These are phyloP conservation scores for Verticillium tricorpus DNA, from an alignment of 2,329 filamentous ascomycete genomes.

Conservation along the genomic window DNA sequence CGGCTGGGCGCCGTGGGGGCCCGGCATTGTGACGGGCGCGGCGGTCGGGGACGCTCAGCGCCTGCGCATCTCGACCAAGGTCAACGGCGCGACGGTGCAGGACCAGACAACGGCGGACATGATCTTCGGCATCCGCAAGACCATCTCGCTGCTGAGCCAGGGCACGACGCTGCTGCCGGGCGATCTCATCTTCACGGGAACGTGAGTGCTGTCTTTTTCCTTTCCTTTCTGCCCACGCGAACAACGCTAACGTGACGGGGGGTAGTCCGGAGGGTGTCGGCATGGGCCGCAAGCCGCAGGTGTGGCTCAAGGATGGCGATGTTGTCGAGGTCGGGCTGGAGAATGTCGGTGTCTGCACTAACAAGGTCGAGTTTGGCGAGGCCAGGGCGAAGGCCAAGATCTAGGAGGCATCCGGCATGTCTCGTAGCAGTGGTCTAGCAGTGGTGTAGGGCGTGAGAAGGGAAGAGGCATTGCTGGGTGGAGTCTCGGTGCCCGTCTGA, in stretches of 20 bases:
- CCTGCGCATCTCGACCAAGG: constrained; percentile 50
- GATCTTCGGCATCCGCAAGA: constrained; percentile 58
- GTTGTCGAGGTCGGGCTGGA: constrained; percentile 65
- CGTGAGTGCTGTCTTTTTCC: constrained; percentile 31
- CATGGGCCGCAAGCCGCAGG: constrained; percentile 60
- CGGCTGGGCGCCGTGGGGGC: constrained; percentile 70
- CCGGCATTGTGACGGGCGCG: constrained; percentile 59
- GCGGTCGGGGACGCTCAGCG: constrained; percentile 54
- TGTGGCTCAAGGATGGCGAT: constrained; percentile 69
- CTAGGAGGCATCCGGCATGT: not conserved
- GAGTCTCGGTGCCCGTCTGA: not conserved
- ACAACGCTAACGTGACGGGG: constrained; percentile 1
- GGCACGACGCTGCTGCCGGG: constrained; percentile 60
- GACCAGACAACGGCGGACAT: constrained; percentile 54
- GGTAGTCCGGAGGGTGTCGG: constrained; percentile 63
- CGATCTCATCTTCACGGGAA: constrained; percentile 64
- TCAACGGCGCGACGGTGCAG: constrained; percentile 57
- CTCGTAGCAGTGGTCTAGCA: not conserved
- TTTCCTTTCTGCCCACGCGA: not conserved
- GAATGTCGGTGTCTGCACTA: constrained; percentile 56
- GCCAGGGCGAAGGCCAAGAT: constrained; percentile 19
- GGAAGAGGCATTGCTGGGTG: not conserved
- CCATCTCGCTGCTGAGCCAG: constrained; percentile 54
- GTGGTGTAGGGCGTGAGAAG: not conserved
- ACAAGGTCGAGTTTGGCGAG: constrained; percentile 32